These are phyloP conservation scores for Magnusiomyces fungicola DNA, from an alignment of 1,139 yeast genomes.

Conservation along the genomic window DNA sequence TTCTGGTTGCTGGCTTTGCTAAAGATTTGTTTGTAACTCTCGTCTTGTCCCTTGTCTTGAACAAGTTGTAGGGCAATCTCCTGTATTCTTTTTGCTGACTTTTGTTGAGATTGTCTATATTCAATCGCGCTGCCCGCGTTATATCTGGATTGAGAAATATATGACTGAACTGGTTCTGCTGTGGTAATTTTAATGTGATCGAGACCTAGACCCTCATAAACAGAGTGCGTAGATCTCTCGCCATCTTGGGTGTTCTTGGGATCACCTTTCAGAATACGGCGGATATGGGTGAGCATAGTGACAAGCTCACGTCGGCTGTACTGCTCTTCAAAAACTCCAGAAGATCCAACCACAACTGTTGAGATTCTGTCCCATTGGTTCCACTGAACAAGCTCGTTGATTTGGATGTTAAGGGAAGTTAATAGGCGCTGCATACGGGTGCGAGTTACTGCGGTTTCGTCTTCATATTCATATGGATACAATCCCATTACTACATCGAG, in stretches of 20 bases:
- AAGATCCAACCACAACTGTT: slow-evolving; percentile 26
- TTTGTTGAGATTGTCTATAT: too few relatives aligned
- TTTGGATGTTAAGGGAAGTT: slow-evolving; percentile 18
- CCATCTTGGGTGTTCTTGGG: not conserved
- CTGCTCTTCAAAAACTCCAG: slow-evolving; percentile 23
- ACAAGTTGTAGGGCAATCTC: too few relatives aligned
- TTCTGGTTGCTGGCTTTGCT: too few relatives aligned
- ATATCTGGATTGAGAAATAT: slow-evolving; percentile 23
- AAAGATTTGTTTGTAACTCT: too few relatives aligned
- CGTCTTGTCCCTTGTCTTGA: too few relatives aligned
- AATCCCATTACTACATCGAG: slow-evolving; percentile 24
- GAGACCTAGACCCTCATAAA: slow-evolving; percentile 15
- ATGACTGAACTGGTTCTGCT: slow-evolving; percentile 27
- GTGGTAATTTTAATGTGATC: slow-evolving; percentile 19
- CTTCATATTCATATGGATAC: slow-evolving; percentile 21
- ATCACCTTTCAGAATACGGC: slow-evolving; percentile 8
- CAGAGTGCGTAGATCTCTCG: not conserved
- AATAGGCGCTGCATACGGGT: slow-evolving; percentile 3
- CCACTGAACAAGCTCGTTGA: slow-evolving; percentile 21
- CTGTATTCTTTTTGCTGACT: too few relatives aligned
- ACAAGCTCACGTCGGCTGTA: slow-evolving; percentile 25
- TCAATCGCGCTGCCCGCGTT: slow-evolving; percentile 21
- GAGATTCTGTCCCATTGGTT: slow-evolving; percentile 22
- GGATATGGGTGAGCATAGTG: slow-evolving; percentile 22
- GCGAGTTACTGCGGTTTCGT: not conserved